A percentile compares a stretch with the other conserved stretches of the same genome.
These are phyloP conservation scores for Pholiota conissans DNA, from an alignment of 768 basidiomycete genomes.

Conservation along the genomic window DNA sequence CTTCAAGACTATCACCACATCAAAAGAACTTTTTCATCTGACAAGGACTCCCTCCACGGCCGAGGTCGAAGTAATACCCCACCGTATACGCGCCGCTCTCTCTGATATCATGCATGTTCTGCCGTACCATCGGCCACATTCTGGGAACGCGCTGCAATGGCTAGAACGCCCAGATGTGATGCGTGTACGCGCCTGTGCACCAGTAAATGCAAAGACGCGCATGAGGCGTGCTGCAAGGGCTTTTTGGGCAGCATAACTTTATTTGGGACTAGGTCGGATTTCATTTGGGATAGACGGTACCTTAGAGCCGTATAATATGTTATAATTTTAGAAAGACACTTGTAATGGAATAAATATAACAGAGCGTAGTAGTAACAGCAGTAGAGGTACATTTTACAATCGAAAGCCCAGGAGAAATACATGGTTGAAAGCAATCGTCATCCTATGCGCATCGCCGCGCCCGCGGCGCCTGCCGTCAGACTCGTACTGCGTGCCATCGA, in stretches of 20 bases:
- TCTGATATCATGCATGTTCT: constrained; percentile 1
- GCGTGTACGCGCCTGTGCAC: constrained; percentile 1
- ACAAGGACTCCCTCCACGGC: neutral
- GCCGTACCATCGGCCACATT: constrained; percentile 8
- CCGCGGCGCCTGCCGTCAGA: constrained; percentile 22
- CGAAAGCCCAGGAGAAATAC: too few relatives aligned
- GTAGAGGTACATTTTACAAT: too few relatives aligned
- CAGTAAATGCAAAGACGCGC: neutral
- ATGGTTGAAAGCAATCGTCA: neutral
- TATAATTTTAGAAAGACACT: too few relatives aligned
- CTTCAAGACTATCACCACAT: neutral
- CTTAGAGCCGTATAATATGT: too few relatives aligned
- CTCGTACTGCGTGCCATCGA: constrained; percentile 24
- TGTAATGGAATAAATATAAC: too few relatives aligned
- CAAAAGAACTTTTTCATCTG: neutral
- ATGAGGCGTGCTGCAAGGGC: constrained; percentile 2
- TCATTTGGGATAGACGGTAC: too few relatives aligned
- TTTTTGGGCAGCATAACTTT: constrained; percentile 1
- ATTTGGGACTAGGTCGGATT: too few relatives aligned
- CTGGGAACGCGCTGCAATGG: constrained; percentile 4
- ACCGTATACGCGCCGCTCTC: neutral
- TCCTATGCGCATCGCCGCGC: constrained; percentile 19
- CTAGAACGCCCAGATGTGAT: constrained; percentile 1
- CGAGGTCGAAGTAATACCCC: neutral
- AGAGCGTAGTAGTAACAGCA: too few relatives aligned